A percentile compares a stretch with the other conserved stretches of the same genome.
Evolutionary conservation across 768 basidiomycete genomes (phyloP).

Genomic region (Boletus tylopilopsis): DNA sequence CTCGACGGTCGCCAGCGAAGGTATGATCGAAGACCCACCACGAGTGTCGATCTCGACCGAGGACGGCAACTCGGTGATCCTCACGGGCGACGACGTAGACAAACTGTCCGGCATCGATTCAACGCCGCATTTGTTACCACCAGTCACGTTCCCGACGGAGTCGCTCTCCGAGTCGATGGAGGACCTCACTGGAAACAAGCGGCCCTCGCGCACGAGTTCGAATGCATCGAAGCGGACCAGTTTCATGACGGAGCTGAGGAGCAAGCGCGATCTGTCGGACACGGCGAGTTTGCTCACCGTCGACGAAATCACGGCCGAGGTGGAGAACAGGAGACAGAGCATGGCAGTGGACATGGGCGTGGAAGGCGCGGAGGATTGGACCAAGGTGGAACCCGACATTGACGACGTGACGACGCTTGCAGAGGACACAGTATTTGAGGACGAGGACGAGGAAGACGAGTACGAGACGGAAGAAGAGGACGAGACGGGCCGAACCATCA

Average conservation of each 20-base stretch:
- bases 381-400: slow-evolving; percentile 55
- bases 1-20: slow-evolving; percentile 19
- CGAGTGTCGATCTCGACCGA: slow-evolving; percentile 73
- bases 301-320: slow-evolving; percentile 96
- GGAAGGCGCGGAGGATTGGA: slow-evolving; percentile 67
- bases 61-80: slow-evolving; percentile 62
- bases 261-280: slow-evolving; percentile 80
- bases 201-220: slow-evolving; percentile 45
- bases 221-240: slow-evolving; percentile 62
- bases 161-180: slow-evolving; percentile 79
- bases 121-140: slow-evolving; percentile 64
- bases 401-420: slow-evolving; percentile 47
- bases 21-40: slow-evolving; percentile 50
- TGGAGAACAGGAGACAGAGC: slow-evolving; percentile 64
- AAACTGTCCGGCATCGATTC: slow-evolving; percentile 26
- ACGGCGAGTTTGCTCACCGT: slow-evolving; percentile 92
- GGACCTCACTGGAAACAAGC: slow-evolving; percentile 38
- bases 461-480: slow-evolving; percentile 46
- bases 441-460: slow-evolving; percentile 49
- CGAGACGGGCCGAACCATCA: slow-evolving; percentile 50
- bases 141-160: slow-evolving; percentile 74
- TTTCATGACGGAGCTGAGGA: slow-evolving; percentile 76
- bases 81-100: slow-evolving; percentile 48
- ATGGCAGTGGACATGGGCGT: slow-evolving; percentile 41
- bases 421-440: slow-evolving; percentile 44